These are phyloP conservation scores for Phytophthora sp. DNA, from an alignment of 352 stramenopile species.

Conservation along the genomic window DNA sequence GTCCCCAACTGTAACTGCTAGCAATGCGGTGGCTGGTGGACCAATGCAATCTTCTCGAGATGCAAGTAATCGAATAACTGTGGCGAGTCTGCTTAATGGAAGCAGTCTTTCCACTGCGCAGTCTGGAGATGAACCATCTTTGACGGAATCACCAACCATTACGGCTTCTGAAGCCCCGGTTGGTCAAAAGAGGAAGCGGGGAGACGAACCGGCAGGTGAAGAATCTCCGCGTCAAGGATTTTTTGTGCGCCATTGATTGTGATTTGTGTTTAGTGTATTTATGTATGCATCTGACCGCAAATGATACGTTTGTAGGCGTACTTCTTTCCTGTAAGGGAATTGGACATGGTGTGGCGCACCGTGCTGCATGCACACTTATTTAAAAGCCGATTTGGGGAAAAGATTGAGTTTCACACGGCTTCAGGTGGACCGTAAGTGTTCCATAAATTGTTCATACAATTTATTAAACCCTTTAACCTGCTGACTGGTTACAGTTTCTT, in stretches of 20 bases:
- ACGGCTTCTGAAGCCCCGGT: conserved; percentile 6
- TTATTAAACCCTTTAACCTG: too few relatives aligned
- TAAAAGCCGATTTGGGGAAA: conserved; percentile 61
- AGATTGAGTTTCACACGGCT: conserved; percentile 71
- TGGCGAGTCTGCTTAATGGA: conserved; percentile 46
- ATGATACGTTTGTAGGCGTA: conserved; percentile 38
- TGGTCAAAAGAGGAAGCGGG: conserved; percentile 42
- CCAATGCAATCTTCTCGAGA: conserved; percentile 4
- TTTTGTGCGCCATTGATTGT: conserved; percentile 42
- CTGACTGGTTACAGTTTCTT: too few relatives aligned
- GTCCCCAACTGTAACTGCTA: neutral
- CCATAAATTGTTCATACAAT: too few relatives aligned
- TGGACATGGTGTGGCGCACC: conserved; percentile 69
- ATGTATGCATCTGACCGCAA: too few relatives aligned
- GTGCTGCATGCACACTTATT: conserved; percentile 71
- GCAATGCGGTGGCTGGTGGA: neutral
- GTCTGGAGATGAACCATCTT: conserved; percentile 17
- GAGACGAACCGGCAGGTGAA: conserved; percentile 7
- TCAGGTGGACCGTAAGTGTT: conserved; percentile 52
- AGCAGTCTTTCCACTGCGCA: conserved; percentile 14
- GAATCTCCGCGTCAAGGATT: conserved; percentile 26
- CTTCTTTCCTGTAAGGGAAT: conserved; percentile 60
- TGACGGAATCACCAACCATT: conserved; percentile 23
- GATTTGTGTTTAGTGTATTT: too few relatives aligned
- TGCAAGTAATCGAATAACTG: conserved; percentile 1